These are phyloP conservation scores for Cutaneotrichosporon cyanovorans DNA, from an alignment of 1,284 basidiomycete genomes.

Conservation along the genomic window DNA sequence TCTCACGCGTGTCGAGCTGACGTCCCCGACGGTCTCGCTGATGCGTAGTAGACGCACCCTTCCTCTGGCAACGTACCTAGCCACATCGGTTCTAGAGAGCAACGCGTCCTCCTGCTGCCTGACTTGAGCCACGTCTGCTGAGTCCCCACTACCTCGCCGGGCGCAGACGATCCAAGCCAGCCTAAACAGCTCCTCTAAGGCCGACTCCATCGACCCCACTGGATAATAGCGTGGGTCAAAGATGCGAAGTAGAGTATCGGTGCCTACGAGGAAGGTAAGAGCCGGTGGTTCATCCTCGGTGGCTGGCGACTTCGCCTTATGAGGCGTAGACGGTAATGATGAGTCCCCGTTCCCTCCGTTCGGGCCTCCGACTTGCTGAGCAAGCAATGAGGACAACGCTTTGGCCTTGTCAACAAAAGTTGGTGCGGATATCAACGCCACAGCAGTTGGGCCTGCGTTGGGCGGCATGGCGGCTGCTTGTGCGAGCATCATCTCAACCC, in stretches of 20 bases:
- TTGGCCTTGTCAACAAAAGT: slow-evolving; percentile 78
- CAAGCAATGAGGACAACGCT: slow-evolving; percentile 46
- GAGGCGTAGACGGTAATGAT: not conserved
- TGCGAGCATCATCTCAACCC: slow-evolving; percentile 72
- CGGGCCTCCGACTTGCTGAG: not conserved
- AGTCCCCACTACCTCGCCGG: slow-evolving; percentile 47
- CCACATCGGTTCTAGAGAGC: slow-evolving; percentile 46
- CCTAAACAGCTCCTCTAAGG: slow-evolving; percentile 22
- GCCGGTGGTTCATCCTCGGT: not conserved
- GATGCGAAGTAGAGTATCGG: slow-evolving; percentile 80
- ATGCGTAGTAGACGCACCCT: slow-evolving; percentile 57
- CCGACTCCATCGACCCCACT: slow-evolving; percentile 43
- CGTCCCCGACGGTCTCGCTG: slow-evolving; percentile 49
- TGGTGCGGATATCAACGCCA: slow-evolving; percentile 78
- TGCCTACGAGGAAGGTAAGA: slow-evolving; percentile 57
- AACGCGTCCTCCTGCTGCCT: slow-evolving; percentile 35
- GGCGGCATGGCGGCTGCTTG: slow-evolving; percentile 48
- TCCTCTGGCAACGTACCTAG: slow-evolving; percentile 49
- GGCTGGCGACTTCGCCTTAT: not conserved
- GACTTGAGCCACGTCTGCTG: slow-evolving; percentile 10
- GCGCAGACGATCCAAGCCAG: slow-evolving; percentile 63
- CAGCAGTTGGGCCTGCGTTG: slow-evolving; percentile 46
- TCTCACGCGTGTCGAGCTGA: slow-evolving; percentile 70
- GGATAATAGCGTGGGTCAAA: slow-evolving; percentile 73
- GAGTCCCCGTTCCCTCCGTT: not conserved